A percentile compares a stretch with the other conserved stretches of the same genome.
These are phyloP conservation scores for Trametes elegans DNA, from an alignment of 768 basidiomycete species.

Conservation along the genomic window DNA sequence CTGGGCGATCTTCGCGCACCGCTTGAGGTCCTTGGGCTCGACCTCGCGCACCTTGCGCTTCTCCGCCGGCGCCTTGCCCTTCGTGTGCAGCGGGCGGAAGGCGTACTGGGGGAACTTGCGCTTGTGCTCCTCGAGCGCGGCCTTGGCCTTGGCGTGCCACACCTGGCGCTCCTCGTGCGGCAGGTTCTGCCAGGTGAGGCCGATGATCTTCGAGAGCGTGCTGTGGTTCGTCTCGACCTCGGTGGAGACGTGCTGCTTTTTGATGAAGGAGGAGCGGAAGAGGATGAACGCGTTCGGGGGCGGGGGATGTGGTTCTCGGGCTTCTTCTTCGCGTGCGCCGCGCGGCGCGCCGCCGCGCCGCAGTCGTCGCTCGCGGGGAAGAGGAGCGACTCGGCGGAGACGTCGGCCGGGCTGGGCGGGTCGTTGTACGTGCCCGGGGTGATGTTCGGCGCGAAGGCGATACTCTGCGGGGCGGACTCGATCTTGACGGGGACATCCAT, in stretches of 20 bases:
- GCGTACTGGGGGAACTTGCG: slow-evolving; percentile 74
- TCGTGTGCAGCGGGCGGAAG: slow-evolving; percentile 61
- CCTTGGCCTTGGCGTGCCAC: slow-evolving; percentile 77
- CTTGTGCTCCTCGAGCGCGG: slow-evolving; percentile 70
- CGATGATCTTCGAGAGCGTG: slow-evolving; percentile 82
- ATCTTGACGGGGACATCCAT: slow-evolving; percentile 5
- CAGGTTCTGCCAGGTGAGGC: slow-evolving; percentile 78
- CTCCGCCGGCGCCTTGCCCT: slow-evolving; percentile 39
- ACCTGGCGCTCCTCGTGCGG: slow-evolving; percentile 71
- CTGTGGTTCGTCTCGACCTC: slow-evolving; percentile 81
- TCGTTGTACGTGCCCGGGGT: slow-evolving; percentile 59
- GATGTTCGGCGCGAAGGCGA: slow-evolving; percentile 58
- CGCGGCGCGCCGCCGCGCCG: slow-evolving; percentile 25
- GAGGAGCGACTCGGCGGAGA: slow-evolving; percentile 45
- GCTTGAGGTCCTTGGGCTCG: slow-evolving; percentile 58
- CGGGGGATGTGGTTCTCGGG: slow-evolving; percentile 77
- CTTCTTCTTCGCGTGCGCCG: slow-evolving; percentile 65
- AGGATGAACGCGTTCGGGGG: slow-evolving; percentile 87
- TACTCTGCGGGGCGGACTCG: slow-evolving; percentile 30
- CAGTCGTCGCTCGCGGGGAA: slow-evolving; percentile 48
- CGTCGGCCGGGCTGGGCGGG: slow-evolving; percentile 37
- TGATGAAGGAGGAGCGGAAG: slow-evolving; percentile 82
- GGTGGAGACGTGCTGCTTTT: slow-evolving; percentile 71
- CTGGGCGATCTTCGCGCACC: slow-evolving; percentile 67
- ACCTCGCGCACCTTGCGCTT: slow-evolving; percentile 63